Conservation (phyloP, 164 flowering plant species). For the Magnolia officinalis region DNA sequence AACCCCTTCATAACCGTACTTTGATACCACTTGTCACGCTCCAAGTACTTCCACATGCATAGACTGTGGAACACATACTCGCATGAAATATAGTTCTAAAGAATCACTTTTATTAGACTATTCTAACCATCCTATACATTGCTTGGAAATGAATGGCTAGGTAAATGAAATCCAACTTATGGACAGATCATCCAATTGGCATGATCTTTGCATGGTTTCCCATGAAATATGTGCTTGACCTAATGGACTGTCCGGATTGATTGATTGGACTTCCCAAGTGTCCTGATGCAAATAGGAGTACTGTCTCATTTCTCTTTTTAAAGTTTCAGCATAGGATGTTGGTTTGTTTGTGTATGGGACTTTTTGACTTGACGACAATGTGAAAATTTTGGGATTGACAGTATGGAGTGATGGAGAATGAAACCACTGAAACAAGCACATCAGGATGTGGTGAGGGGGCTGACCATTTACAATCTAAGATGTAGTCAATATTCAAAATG, state of each 20-base stretch:
- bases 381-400: conserved; percentile 56
- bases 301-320: not conserved
- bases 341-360: conserved; percentile 41
- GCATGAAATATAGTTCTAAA: too few relatives aligned
- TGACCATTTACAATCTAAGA: conserved; percentile 11
- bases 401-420: conserved; percentile 94
- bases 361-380: conserved; percentile 50
- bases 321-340: conserved; percentile 3
- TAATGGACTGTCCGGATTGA: not conserved
- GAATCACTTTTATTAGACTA: too few relatives aligned
- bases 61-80: not conserved
- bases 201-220: not conserved
- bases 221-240: not conserved
- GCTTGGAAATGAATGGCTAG: not conserved
- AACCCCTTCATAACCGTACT: not conserved
- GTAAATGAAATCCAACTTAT: not conserved
- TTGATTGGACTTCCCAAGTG: not conserved
- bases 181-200: not conserved
- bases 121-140: not conserved
- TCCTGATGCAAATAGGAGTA: not conserved
- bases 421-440: conserved; percentile 97
- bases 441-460: conserved; percentile 89
- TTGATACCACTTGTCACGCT: not conserved
- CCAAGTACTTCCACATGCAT: not conserved
- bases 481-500: not conserved